These are phyloP conservation scores for Candida cerambycidarum DNA, from an alignment of 805 yeast species.

Conservation along the genomic window DNA sequence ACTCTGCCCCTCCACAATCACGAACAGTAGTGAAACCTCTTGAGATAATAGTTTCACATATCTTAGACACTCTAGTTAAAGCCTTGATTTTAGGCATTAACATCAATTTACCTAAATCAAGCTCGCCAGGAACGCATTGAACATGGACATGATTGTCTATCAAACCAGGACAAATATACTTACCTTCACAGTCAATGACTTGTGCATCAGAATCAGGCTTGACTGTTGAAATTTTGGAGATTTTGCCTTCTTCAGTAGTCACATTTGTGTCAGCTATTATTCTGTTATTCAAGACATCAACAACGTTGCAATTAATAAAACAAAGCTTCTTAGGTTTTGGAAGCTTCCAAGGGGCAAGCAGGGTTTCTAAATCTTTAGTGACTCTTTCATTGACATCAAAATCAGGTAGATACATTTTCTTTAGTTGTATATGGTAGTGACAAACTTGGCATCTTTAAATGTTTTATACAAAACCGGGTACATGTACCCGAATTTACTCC, in stretches of 20 bases:
- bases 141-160: slow-evolving; percentile 27
- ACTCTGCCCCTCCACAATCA: slow-evolving; percentile 19
- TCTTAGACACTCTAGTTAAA: slow-evolving; percentile 19
- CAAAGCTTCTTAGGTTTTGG: slow-evolving; percentile 19
- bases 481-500: slow-evolving; percentile 2
- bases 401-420: slow-evolving; percentile 11
- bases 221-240: slow-evolving; percentile 11
- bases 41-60: slow-evolving; percentile 18
- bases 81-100: slow-evolving; percentile 19
- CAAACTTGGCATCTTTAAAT: not conserved
- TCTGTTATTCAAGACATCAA: slow-evolving; percentile 18
- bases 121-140: slow-evolving; percentile 23
- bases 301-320: slow-evolving; percentile 18
- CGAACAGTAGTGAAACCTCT: slow-evolving; percentile 18
- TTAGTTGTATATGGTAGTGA: not conserved
- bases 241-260: slow-evolving; percentile 18
- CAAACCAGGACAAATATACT: slow-evolving; percentile 24
- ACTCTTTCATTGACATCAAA: slow-evolving; percentile 25
- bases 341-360: slow-evolving; percentile 24
- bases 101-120: slow-evolving; percentile 17
- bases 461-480: not conserved
- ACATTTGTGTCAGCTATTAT: slow-evolving; percentile 16
- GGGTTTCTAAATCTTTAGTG: slow-evolving; percentile 17
- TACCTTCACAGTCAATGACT: slow-evolving; percentile 22
- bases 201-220: slow-evolving; percentile 8